Conservation (phyloP, 1,284 basidiomycete genomes). For the Cryptococcus deneoformans region DNA sequence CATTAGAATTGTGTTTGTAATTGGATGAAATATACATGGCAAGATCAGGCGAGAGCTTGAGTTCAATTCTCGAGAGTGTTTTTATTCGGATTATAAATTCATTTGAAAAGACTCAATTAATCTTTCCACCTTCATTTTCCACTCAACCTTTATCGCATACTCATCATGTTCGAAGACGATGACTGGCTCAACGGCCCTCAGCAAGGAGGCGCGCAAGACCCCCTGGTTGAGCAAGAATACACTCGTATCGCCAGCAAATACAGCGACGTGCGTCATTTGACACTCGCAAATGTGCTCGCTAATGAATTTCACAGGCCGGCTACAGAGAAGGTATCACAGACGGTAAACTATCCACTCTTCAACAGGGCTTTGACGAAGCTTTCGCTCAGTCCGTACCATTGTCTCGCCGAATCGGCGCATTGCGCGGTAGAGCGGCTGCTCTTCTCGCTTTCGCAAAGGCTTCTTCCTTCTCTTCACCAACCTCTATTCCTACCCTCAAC, state of each 20-base stretch:
- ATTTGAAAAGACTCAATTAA: no score
- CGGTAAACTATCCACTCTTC: conserved; percentile 54
- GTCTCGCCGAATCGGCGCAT: conserved; percentile 49
- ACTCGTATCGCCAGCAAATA: conserved; percentile 39
- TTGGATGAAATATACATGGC: no score
- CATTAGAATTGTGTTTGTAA: no score
- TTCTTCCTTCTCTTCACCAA: background rate
- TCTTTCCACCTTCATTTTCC: no score
- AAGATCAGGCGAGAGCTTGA: no score
- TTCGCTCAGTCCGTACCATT: conserved; percentile 51
- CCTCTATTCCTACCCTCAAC: background rate
- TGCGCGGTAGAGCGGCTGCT: conserved; percentile 51
- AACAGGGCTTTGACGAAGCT: conserved; percentile 54
- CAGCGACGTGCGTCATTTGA: conserved; percentile 38
- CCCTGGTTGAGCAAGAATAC: conserved; percentile 45
- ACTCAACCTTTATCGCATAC: no score
- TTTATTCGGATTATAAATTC: no score
- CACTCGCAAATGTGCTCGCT: background rate
- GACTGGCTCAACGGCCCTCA: conserved; percentile 39
- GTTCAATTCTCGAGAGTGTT: no score
- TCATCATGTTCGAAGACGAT: conserved; percentile 22
- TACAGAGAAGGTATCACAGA: conserved; percentile 58
- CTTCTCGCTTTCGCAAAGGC: conserved; percentile 31
- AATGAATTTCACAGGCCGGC: conserved; percentile 48
- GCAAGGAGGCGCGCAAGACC: conserved; percentile 36